Base-by-base conservation (phyloP, 75 land plant species). In the Pinus taeda region DNA sequence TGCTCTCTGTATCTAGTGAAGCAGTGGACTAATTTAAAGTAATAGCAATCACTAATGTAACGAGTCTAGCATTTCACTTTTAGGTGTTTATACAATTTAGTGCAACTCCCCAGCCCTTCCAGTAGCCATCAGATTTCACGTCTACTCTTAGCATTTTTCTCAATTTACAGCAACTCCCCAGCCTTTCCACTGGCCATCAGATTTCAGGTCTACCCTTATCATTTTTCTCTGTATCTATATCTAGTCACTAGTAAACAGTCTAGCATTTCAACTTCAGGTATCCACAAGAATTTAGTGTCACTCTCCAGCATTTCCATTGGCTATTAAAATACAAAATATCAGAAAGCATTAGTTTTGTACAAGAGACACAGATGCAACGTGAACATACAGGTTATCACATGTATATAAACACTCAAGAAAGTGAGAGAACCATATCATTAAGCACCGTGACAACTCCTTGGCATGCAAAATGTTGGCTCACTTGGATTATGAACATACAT, bases 401-500 rank as follows among this genome's bases (percentile, higher is more conserved):
- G 8, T 61, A 26, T 26, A 26, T 26, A 26, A 26, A 26, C 26
- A 26, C 26, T 26, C 26, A 0, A 26, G 26, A 26, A 26, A 26
- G 26, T 26, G 26, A 26, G 26, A 26, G 26, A 26, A 26, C 26
- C 26, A 26, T 26, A 90, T 90, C 83, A 84, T 55, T 24, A 90
- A 77, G 5, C 92, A 90, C 15, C 88, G 83, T 3, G 85, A 64
- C 39, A 88, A 85, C 75, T 90, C 90, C 18, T 88, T 79, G 57
- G 90, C 88, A 81, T 90, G 92, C 63, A 88, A 74, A 30, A 88
- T 75, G 76, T 83, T 88, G 33, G 90, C 90, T 45, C 88, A 55
- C 55, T 90, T 90, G 59, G 92, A 90, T 79, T 85, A 33, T n/a
- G 21, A n/a, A 62, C 24, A 62, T 18, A 62, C 21, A 62, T 0